Percentiles rank a stretch among this genome's conserved stretches.
These are phyloP conservation scores for Lonicera japonica DNA, from an alignment of 129 eudicot species.

Conservation along the genomic window DNA sequence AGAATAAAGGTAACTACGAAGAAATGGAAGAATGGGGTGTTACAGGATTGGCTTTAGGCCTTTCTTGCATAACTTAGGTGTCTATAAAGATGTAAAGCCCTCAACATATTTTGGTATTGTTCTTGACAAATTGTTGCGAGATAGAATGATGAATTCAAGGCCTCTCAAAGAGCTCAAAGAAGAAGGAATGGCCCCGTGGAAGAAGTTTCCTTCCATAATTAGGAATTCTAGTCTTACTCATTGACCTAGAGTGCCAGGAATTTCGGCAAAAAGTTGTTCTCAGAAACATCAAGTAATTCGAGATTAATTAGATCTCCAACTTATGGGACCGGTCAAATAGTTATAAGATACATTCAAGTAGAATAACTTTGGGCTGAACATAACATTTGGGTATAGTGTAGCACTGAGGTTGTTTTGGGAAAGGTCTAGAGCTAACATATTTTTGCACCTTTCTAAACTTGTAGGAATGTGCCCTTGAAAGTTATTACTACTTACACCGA, in stretches of 20 bases:
- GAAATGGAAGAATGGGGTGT: too few relatives aligned
- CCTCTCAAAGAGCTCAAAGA: too few relatives aligned
- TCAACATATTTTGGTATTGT: neutral
- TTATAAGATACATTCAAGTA: neutral
- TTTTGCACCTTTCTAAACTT: too few relatives aligned
- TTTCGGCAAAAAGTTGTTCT: neutral
- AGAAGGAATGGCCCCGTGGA: too few relatives aligned
- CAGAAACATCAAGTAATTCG: neutral
- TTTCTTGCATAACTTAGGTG: too few relatives aligned
- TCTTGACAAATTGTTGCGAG: too few relatives aligned
- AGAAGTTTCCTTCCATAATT: neutral
- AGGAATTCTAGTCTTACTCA: neutral
- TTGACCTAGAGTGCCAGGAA: neutral
- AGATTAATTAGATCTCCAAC: constrained; percentile 2
- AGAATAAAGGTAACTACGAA: too few relatives aligned
- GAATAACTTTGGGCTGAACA: neutral
- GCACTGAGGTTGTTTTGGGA: constrained; percentile 12
- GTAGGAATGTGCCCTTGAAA: too few relatives aligned
- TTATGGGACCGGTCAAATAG: constrained; percentile 3
- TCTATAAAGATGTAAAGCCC: neutral
- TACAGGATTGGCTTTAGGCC: too few relatives aligned
- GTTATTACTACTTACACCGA: too few relatives aligned
- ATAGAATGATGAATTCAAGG: too few relatives aligned
- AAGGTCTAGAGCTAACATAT: too few relatives aligned
- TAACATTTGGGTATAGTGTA: neutral